Evolutionary conservation across 2,329 filamentous ascomycete species (phyloP).

Genomic region (Plenodomus lindquistii): DNA sequence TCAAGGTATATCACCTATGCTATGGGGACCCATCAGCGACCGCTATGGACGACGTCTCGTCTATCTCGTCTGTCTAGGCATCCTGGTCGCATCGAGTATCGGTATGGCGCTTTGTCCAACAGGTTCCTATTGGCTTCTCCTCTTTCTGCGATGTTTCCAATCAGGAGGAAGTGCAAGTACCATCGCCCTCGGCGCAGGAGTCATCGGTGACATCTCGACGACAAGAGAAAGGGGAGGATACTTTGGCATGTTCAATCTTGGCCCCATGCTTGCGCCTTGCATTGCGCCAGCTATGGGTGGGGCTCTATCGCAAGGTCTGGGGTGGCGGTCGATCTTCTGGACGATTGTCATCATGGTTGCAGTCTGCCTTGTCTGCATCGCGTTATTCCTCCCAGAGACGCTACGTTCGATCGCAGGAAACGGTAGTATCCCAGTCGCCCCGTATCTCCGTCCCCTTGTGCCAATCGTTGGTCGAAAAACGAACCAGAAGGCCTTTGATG

Average conservation of each 20-base stretch:
- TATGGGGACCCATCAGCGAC: conserved; percentile 57
- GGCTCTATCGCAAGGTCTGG: conserved; percentile 37
- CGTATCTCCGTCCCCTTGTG: conserved; percentile 23
- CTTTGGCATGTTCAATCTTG: conserved; percentile 66
- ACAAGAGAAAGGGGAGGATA: conserved; percentile 72
- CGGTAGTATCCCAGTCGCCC: conserved; percentile 29
- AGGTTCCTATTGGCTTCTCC: conserved; percentile 35
- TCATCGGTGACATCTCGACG: conserved; percentile 72
- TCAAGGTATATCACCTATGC: conserved; percentile 58
- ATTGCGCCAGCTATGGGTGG: conserved; percentile 41
- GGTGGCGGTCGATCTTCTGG: conserved; percentile 46
- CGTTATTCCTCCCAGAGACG: conserved; percentile 48
- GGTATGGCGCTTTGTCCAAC: conserved; percentile 42
- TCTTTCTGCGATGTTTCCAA: conserved; percentile 43
- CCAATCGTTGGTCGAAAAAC: conserved; percentile 30
- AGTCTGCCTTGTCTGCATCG: conserved; percentile 37
- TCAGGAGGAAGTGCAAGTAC: conserved; percentile 47
- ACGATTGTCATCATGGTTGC: conserved; percentile 47
- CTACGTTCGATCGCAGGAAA: conserved; percentile 49
- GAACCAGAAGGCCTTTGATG: conserved; percentile 6
- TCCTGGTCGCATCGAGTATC: conserved; percentile 39
- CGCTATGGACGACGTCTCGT: conserved; percentile 56
- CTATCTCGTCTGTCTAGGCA: conserved; percentile 49
- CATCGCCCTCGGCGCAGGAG: conserved; percentile 66
- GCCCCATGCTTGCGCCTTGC: conserved; percentile 45